Conservation (phyloP, 495 filamentous ascomycete species). For the Alectoria sarmentosa region DNA sequence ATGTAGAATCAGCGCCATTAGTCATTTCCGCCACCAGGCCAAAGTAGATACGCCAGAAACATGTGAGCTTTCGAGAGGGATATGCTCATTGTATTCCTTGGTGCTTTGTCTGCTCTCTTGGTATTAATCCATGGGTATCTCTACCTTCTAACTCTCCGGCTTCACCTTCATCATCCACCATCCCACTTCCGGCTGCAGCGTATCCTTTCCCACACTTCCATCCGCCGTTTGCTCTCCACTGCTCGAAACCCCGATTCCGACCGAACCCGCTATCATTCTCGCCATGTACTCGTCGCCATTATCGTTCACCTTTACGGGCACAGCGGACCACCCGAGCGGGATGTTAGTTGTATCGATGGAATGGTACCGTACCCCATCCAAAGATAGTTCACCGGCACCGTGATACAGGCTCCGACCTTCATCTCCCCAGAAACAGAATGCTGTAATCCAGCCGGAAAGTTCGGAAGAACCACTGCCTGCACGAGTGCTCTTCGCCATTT, state of each 20-base stretch:
- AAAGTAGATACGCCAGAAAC: too few species aligned
- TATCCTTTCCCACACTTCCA: background rate
- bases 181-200: background rate
- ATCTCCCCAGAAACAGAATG: slow-evolving; percentile 40
- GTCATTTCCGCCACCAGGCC: too few species aligned
- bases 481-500: slow-evolving; percentile 23
- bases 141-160: too few species aligned
- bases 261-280: slow-evolving; percentile 32
- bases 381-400: background rate
- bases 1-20: too few species aligned
- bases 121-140: too few species aligned
- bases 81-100: too few species aligned
- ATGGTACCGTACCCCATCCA: slow-evolving; percentile 26
- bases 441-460: slow-evolving; percentile 41
- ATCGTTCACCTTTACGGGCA: slow-evolving; percentile 31
- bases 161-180: slow-evolving; percentile 1
- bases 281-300: slow-evolving; percentile 24
- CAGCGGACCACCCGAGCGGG: slow-evolving; percentile 25
- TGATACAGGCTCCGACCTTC: slow-evolving; percentile 29
- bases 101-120: too few species aligned
- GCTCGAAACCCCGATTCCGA: slow-evolving; percentile 26
- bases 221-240: slow-evolving; percentile 14
- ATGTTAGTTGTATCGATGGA: slow-evolving; percentile 24
- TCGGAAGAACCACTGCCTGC: slow-evolving; percentile 28
- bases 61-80: too few species aligned